Base-by-base conservation (phyloP, 1,139 yeast species). In the Geotrichum cucujoidarum region DNA sequence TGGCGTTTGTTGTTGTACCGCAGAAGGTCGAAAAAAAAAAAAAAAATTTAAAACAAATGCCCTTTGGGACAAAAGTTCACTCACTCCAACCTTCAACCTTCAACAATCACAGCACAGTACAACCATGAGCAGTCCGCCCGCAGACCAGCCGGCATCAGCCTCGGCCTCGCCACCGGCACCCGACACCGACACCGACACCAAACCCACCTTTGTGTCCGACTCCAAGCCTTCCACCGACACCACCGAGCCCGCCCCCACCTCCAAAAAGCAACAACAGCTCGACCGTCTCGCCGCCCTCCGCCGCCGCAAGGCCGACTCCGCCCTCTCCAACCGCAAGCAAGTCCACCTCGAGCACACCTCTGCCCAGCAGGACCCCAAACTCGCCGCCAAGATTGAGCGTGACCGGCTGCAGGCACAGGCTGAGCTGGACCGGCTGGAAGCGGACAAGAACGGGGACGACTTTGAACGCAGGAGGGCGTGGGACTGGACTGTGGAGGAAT, bases 401-500 rank as follows among this genome's bases (percentile, higher is more conserved):
- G 65, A 63, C 39, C 65, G 65, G 46, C 64, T 59, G 25, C 59
- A 60, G 29, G 74, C 72, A 1, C 64, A 63, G 41, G 58, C 66
- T n/a, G 77, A 74, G 53, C 66, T 74, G 6, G 69, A 68, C 3
- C 63, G 64, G 51, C 49, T 64, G 8, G 75, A 73, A 30, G 65
- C 69, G 0, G 63, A 62, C 21, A 70, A 68, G 14, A 63, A 57
- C 2, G 75, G 73, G 0, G 70, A 67, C 22, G 72, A 71, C 43
- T 66, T 62, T 51, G 74, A 72, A 21, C 62, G 78, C 16, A 57
- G 67, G 40, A 68, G 75, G 44, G 75, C 77, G 4, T 68, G 84
- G 72, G 77, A 75, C 44, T 86, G 84, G 69, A 75, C 87, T 0
- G 75, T 84, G 2, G 81, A 78, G 49, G 86, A 87, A 48, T 75